These are phyloP conservation scores for Funneliformis caledonium DNA, from an alignment of 371 early-diverging fungal species.

Conservation along the genomic window DNA sequence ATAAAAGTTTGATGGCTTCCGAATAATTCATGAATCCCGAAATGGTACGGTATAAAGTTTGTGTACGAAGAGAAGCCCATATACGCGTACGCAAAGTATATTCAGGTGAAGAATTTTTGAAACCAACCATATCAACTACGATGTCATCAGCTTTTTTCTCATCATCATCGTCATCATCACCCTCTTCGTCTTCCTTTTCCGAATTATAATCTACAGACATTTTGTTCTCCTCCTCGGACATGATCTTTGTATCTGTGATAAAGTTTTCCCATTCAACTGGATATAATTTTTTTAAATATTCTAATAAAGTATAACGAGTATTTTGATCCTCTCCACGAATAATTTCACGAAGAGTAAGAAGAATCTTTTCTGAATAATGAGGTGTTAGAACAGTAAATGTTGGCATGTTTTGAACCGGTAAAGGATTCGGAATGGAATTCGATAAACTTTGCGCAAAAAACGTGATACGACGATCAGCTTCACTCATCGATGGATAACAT, in stretches of 20 bases:
- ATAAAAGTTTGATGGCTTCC: slow-evolving; percentile 81
- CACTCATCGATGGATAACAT: slow-evolving; percentile 79
- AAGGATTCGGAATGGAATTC: slow-evolving; percentile 82
- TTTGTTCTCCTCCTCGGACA: slow-evolving; percentile 67
- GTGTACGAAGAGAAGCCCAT: slow-evolving; percentile 89
- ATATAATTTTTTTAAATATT: slow-evolving; percentile 86
- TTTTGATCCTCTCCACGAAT: slow-evolving; percentile 84
- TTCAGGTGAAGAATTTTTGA: slow-evolving; percentile 82
- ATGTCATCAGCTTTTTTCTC: slow-evolving; percentile 70
- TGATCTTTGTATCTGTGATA: slow-evolving; percentile 84
- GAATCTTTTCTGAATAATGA: slow-evolving; percentile 88
- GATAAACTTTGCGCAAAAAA: slow-evolving; percentile 91
- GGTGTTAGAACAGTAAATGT: slow-evolving; percentile 89
- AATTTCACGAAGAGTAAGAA: slow-evolving; percentile 82
- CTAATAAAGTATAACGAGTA: slow-evolving; percentile 80
- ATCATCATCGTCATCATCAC: slow-evolving; percentile 12
- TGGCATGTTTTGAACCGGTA: slow-evolving; percentile 86
- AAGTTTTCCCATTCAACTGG: slow-evolving; percentile 91
- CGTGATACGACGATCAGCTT: slow-evolving; percentile 85
- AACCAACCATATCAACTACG: slow-evolving; percentile 83
- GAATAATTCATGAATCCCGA: slow-evolving; percentile 91
- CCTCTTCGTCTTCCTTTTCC: slow-evolving; percentile 21
- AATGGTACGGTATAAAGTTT: slow-evolving; percentile 88
- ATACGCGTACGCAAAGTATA: slow-evolving; percentile 86
- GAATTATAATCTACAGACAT: slow-evolving; percentile 5